Conservation (phyloP, 164 flowering plant genomes). For the Vitis vinifera region DNA sequence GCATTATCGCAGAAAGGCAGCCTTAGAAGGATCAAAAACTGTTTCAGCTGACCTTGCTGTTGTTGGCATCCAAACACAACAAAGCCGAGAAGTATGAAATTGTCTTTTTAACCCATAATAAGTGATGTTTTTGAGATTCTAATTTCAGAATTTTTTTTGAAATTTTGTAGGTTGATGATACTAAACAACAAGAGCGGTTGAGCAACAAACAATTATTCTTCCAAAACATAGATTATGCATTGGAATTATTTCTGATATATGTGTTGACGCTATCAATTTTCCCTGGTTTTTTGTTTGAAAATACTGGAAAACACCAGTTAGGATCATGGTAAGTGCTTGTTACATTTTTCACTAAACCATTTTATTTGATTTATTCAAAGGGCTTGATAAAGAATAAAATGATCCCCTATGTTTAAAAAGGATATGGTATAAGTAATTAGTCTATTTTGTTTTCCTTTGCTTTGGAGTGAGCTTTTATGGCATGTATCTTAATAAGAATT, state of each 20-base stretch:
- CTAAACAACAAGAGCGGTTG: slow-evolving; percentile 27
- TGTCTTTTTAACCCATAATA: not conserved
- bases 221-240: slow-evolving; percentile 47
- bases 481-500: too few species aligned
- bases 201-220: slow-evolving; percentile 43
- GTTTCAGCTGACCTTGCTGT: slow-evolving; percentile 59
- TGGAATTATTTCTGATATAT: slow-evolving; percentile 49
- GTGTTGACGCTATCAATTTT: slow-evolving; percentile 59
- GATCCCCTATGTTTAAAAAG: too few species aligned
- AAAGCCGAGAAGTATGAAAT: slow-evolving; percentile 10
- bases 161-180: slow-evolving; percentile 25
- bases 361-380: too few species aligned
- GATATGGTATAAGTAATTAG: too few species aligned
- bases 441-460: too few species aligned
- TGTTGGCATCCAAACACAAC: slow-evolving; percentile 46
- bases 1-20: slow-evolving; percentile 52
- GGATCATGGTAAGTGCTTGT: slow-evolving; percentile 46
- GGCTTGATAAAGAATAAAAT: too few species aligned
- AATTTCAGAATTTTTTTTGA: not conserved
- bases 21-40: slow-evolving; percentile 57
- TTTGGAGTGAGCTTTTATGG: too few species aligned
- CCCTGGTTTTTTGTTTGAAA: slow-evolving; percentile 63
- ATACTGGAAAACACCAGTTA: slow-evolving; percentile 53
- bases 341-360: too few species aligned
- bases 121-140: not conserved